phyloP scores from a whole-genome alignment of 2,329 filamentous ascomycete species.

The Raffaelea arxii region DNA sequence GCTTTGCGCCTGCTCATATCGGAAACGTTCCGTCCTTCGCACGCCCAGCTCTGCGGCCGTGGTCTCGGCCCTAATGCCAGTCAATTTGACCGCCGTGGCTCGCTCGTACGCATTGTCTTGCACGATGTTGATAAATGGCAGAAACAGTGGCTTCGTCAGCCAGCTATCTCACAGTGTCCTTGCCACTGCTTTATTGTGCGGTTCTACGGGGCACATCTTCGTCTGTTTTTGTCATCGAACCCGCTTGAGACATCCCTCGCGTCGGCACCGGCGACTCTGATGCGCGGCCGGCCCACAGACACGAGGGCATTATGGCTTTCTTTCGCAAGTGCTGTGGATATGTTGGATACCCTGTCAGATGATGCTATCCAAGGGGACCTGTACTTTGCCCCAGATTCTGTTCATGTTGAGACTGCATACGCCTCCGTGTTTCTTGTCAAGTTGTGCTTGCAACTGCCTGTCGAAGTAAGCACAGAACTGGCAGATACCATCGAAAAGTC shows the following conservation, averaged over 20 bases:
- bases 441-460: no score
- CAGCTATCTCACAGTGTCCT: no score
- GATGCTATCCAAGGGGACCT: slow-evolving; percentile 21
- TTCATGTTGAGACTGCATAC: background rate
- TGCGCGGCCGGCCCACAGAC: slow-evolving; percentile 8
- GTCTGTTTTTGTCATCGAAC: slow-evolving; percentile 26
- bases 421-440: background rate
- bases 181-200: slow-evolving; percentile 24
- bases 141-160: slow-evolving; percentile 15
- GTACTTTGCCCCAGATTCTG: slow-evolving; percentile 17
- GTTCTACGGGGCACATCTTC: slow-evolving; percentile 28
- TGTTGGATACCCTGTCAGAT: slow-evolving; percentile 22
- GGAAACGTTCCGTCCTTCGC: background rate
- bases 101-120: slow-evolving; percentile 16
- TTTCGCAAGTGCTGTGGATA: slow-evolving; percentile 18
- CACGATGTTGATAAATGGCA: slow-evolving; percentile 17
- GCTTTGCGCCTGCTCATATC: background rate
- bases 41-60: background rate
- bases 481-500: no score
- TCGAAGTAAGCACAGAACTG: no score
- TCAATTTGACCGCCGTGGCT: slow-evolving; percentile 16
- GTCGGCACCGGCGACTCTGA: no score
- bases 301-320: slow-evolving; percentile 20
- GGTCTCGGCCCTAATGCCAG: no score
- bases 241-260: slow-evolving; percentile 16